Conservation (phyloP, 108 stramenopile species). For the Poteriospumella lacustris region DNA sequence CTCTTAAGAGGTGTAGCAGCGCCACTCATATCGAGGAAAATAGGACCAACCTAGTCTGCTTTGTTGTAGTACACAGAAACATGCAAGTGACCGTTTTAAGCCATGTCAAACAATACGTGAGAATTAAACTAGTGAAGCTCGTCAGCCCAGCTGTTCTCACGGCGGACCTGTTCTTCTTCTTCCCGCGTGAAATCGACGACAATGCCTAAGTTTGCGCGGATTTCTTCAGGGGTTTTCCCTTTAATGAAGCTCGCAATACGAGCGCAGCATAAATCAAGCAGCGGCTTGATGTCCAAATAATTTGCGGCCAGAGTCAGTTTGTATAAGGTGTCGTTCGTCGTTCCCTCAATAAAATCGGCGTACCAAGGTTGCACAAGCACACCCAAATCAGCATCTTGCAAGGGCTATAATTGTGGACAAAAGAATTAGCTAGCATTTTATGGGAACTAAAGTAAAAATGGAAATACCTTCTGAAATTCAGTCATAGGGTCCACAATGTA, state of each 20-base stretch:
- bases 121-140: neutral
- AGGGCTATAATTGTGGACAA: slow-evolving; percentile 24
- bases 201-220: slow-evolving; percentile 46
- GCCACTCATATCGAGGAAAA: too few species aligned
- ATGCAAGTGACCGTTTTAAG: too few species aligned
- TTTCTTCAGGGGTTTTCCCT: slow-evolving; percentile 50
- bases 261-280: slow-evolving; percentile 45
- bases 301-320: slow-evolving; percentile 46
- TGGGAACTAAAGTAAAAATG: neutral
- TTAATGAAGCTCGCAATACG: slow-evolving; percentile 38
- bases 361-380: slow-evolving; percentile 47
- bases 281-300: slow-evolving; percentile 47
- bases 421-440: too few species aligned
- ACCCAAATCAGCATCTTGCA: neutral
- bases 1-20: too few species aligned
- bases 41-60: too few species aligned
- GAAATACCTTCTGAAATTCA: slow-evolving; percentile 35
- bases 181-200: slow-evolving; percentile 41
- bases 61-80: too few species aligned
- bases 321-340: slow-evolving; percentile 44
- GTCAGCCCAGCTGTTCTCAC: slow-evolving; percentile 46
- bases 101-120: too few species aligned
- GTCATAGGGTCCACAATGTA: slow-evolving; percentile 39
- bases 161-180: slow-evolving; percentile 36
- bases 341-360: slow-evolving; percentile 30